Evolutionary conservation across 2,329 filamentous ascomycete species (phyloP), one percentile per base, ranked within the genome.

Genomic region (Fonsecaea erecta): DNA sequence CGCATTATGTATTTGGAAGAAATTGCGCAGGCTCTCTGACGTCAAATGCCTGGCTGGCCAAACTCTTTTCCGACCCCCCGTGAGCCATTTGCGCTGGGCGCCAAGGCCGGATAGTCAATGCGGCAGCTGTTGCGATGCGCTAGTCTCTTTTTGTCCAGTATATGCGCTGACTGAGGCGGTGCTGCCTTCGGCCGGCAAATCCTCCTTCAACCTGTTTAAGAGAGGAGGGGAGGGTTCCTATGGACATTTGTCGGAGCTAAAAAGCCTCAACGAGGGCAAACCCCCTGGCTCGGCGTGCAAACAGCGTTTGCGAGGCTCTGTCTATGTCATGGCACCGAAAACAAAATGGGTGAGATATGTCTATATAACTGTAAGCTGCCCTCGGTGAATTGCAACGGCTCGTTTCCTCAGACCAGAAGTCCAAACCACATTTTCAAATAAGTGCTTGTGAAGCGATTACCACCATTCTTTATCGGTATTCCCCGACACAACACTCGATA

Each of bases 41-140:
- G 43, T 48, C 18, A 48, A 48, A 26, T 14, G 4, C 21, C 8
- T 3, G 43, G 43, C 21, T 12, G 32, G n/a, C n/a, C 18, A 37
- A 26, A 56, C 35, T 37, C 30, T 58, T 58, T 58, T 58, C 37
- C 55, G 28, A 32, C 24, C 6, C 43, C 9, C 30, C 6, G 18
- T 58, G 55, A 40, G 55, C 55, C 37, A 58, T 46, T 58, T 58
- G 3, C 24, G 8, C n/a, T 24, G 18, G 8, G 18, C 8, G 24
- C 28, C 28, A 30, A 40, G 34, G 18, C 18, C 26, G 35, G 9
- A 32, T 48, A 48, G 12, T 48, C 8, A 48, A 14, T 48, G 43
- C 18, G 18, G 43, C 18, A 48, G 18, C 43, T 24, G 21, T 48
- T 3, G 43, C 43, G 43, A 48, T 2, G 37, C n/a, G 18, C 28